Evolutionary conservation across 2,329 filamentous ascomycete genomes (phyloP), one percentile per base, ranked within the genome.

Genomic region (Talaromyces funiculosus): DNA sequence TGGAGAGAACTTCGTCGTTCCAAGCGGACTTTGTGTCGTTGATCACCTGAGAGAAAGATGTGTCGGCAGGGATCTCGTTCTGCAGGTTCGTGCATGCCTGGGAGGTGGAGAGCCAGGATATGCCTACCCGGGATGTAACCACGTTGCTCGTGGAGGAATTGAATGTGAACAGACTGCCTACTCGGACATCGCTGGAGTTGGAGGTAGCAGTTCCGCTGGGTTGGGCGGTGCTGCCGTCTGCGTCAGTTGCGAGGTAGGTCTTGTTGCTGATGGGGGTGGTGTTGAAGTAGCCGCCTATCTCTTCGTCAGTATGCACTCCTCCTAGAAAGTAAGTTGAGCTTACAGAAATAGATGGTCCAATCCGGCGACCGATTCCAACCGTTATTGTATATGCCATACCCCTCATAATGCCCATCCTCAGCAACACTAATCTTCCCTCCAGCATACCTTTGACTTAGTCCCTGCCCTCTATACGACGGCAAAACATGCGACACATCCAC

Each of bases 11-110:
- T 68, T 90, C 89, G 8, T 80, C 69, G 49, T 77, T 77, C 88
- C 88, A 90, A 0, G 78, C 81, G 6, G 77, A 71, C 35, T 82
- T 78, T 0, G 87, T 87, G 2, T 80, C 78, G 1, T 70, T 65
- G 1, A 80, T 77, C 0, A 85, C 78, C 2, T 67, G 71, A 0
- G 83, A 76, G 62, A 92, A 90, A 66, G 88, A 6, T 0, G 86
- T 82, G 55, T 84, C 88, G 16, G 82, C 73, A 0, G 88, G 85
- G 14, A 90, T 87, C 66, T 92, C 89, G 0, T 68, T 73, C 69
- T 90, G 86, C 0, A 85, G 88, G 67, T 87, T 88, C 6, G 77
- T 69, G 67, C 89, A 92, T 0, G 89, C 89, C 69, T 86, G 82
- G 0, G 81, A 78, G 2, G 77, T 90, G 86, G 5, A 89, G n/a